Conservation (phyloP, 169 alveolate genomes). For the Plasmodium billcollinsi region DNA sequence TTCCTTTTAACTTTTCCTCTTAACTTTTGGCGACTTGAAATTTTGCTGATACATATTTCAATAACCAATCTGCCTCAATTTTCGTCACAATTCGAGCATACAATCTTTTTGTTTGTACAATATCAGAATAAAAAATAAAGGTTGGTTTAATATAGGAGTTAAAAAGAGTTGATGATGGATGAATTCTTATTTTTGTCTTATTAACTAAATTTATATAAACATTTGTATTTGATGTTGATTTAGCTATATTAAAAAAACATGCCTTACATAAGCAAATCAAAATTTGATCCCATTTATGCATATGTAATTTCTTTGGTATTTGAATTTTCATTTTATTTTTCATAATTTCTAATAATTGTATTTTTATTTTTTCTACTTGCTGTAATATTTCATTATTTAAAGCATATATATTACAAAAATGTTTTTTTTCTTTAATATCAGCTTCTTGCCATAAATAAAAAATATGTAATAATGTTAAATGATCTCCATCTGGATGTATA, state of each 20-base stretch:
- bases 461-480: slow-evolving; percentile 93
- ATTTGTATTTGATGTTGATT: slow-evolving; percentile 57
- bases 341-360: slow-evolving; percentile 54
- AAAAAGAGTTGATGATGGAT: slow-evolving; percentile 86
- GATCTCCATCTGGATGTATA: slow-evolving; percentile 97
- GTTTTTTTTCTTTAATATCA: slow-evolving; percentile 81
- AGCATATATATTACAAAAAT: slow-evolving; percentile 88
- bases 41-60: slow-evolving; percentile 32
- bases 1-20: too few species aligned
- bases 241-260: slow-evolving; percentile 82
- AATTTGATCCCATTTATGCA: slow-evolving; percentile 76
- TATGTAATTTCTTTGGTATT: slow-evolving; percentile 37
- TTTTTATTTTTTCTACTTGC: slow-evolving; percentile 79
- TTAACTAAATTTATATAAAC: slow-evolving; percentile 49
- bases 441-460: slow-evolving; percentile 83
- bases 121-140: slow-evolving; percentile 91
- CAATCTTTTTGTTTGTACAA: slow-evolving; percentile 89
- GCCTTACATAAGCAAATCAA: slow-evolving; percentile 82
- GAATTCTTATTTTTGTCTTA: slow-evolving; percentile 79
- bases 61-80: slow-evolving; percentile 78
- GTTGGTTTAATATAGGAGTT: slow-evolving; percentile 81
- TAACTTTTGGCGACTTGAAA: slow-evolving; percentile 20
- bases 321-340: slow-evolving; percentile 12
- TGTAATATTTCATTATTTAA: slow-evolving; percentile 86
- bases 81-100: slow-evolving; percentile 89